Evolutionary conservation across 2,329 filamentous ascomycete genomes (phyloP).

Genomic region (Aspergillus piperis): DNA sequence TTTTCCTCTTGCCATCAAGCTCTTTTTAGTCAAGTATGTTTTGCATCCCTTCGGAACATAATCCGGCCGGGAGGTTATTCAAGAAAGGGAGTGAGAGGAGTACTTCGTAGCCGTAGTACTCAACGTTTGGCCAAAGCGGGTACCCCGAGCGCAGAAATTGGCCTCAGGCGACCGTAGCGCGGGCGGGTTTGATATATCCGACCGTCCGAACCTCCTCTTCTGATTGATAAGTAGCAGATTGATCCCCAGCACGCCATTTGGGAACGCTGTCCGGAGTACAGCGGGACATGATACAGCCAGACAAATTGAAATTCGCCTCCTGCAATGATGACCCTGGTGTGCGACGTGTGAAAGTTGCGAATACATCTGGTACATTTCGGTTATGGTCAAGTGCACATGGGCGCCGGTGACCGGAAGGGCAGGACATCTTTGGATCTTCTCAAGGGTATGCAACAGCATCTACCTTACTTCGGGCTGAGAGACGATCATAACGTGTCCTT

Average conservation of each 20-base stretch:
- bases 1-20: constrained; percentile 15
- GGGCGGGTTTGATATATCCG: constrained; percentile 18
- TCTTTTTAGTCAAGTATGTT: not conserved
- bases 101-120: not conserved
- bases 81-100: not conserved
- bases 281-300: not conserved
- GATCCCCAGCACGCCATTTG: not conserved
- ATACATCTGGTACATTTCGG: constrained; percentile 1
- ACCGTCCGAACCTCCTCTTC: not conserved
- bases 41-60: not conserved
- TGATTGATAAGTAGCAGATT: constrained; percentile 3
- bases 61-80: not conserved
- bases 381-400: constrained; percentile 3
- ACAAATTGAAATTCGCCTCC: not conserved
- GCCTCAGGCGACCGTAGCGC: constrained; percentile 12
- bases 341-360: constrained; percentile 10
- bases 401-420: not conserved
- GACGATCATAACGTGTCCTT: constrained; percentile 9
- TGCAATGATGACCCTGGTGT: constrained; percentile 10
- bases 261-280: not conserved
- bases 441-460: not conserved
- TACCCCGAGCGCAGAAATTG: constrained; percentile 4
- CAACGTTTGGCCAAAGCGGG: not conserved
- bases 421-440: not conserved
- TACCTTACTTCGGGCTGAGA: constrained; percentile 6